Base-by-base conservation (phyloP, 148 eudicot species). In the Rhododendron mucronatum region DNA sequence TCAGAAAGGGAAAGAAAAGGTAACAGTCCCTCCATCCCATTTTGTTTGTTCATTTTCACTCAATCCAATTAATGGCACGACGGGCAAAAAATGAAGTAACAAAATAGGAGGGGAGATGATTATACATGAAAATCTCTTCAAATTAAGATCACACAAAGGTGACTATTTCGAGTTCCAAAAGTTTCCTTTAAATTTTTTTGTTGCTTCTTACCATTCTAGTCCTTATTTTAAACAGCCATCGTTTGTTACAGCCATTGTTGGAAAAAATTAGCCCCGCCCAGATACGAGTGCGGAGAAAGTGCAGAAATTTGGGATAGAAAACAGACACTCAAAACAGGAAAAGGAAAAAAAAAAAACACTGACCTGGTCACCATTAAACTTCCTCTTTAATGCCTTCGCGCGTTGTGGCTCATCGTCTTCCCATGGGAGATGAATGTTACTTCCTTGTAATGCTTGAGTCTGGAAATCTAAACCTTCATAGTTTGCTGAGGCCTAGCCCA, bases 321-420 rank as follows among this genome's bases (percentile, higher is more conserved):
- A 39, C 6, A 39, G 41, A 5, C 44, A 39, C 44, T 39, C 44
- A 5, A 39, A 39, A 6, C 5, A 6, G 5, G 0, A 39, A 39
- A 39, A 82, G 8, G 0, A 63, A n/a, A 41, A 33, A 33, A 33
- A 33, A 5, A 63, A n/a, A 41, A 15, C n/a, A 55, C 76, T 51
- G 78, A 96, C 98, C 96, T 96, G 94, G 39, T 94, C 93, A 13
- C 90, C 91, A 83, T 88, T 91, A 81, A 93, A 92, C 86, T 92
- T 93, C 69, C 98, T 91, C 88, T 93, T 94, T 88, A 97, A 89
- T 67, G 89, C 89, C 92, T 89, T 95, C 10, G 76, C 83, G 47
- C 98, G 95, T 74, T 94, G 95, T 63, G 98, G 99, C 83, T 94
- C 99, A 90, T 95, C 96, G 44, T 94, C 98, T 90, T 97, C 99